phyloP scores from a whole-genome alignment of 2,329 filamentous ascomycete genomes.

The Penicillium vulpinum region DNA sequence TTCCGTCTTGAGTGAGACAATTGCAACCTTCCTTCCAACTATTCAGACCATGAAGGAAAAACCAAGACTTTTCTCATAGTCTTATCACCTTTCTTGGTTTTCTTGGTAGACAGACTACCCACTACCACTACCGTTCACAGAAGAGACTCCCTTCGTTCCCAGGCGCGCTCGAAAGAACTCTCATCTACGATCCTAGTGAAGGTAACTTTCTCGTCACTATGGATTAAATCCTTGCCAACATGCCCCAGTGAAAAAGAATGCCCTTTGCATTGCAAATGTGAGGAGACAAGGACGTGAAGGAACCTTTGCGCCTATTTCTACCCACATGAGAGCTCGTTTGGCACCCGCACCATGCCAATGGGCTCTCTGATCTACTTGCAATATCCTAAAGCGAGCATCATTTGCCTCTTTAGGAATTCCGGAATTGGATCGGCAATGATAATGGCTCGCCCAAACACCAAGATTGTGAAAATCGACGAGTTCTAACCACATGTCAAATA shows the following conservation, averaged over 20 bases:
- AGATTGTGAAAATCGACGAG: background rate
- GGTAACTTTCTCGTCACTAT: background rate
- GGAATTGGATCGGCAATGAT: background rate
- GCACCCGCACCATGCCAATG: background rate
- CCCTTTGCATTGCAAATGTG: background rate
- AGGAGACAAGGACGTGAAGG: background rate
- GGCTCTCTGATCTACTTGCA: background rate
- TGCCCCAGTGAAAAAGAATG: background rate
- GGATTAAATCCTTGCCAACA: background rate
- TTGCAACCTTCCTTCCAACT: background rate
- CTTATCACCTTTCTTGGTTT: background rate
- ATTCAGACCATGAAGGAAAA: background rate
- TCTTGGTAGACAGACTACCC: background rate
- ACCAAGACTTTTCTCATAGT: background rate
- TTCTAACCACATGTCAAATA: background rate
- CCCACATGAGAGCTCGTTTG: background rate
- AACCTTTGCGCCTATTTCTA: background rate
- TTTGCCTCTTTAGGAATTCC: background rate
- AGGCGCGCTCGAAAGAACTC: background rate
- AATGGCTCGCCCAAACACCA: background rate
- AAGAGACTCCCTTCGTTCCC: background rate
- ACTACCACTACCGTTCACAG: too few relatives aligned
- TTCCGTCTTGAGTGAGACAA: slow-evolving; percentile 25
- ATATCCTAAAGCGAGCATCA: background rate
- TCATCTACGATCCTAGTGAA: background rate